phyloP scores from a whole-genome alignment of 2,329 filamentous ascomycete species.

The Ophiostoma quercus region DNA sequence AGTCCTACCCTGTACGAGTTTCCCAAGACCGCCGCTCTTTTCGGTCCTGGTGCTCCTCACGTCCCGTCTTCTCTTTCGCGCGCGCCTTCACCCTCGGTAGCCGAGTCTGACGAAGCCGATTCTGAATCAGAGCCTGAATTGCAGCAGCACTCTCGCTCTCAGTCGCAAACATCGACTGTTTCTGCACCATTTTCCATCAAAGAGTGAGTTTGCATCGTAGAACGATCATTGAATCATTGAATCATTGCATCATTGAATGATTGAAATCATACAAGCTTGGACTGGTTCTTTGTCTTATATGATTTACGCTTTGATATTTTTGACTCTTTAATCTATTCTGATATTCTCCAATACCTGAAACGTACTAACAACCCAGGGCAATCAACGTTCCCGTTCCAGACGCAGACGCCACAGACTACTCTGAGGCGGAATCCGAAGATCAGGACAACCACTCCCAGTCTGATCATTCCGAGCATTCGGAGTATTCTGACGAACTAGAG shows the following conservation, averaged over 20 bases:
- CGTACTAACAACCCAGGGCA: background rate
- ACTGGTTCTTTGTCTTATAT: background rate
- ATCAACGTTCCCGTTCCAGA: background rate
- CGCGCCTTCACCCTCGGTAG: slow-evolving; percentile 16
- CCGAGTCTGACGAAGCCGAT: background rate
- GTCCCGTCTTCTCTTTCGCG: slow-evolving; percentile 22
- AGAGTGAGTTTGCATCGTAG: slow-evolving; percentile 8
- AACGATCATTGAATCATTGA: background rate
- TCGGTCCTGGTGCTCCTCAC: slow-evolving; percentile 5
- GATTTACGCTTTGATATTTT: background rate
- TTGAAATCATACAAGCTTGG: background rate
- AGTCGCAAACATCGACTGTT: background rate
- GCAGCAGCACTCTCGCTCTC: background rate
- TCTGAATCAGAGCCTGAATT: background rate
- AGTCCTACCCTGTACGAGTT: slow-evolving; percentile 60
- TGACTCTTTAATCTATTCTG: background rate
- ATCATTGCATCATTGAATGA: background rate
- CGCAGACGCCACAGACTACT: background rate
- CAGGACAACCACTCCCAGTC: background rate
- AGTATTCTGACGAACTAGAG: background rate
- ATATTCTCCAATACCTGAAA: background rate
- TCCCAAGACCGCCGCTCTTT: slow-evolving; percentile 30
- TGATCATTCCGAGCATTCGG: background rate
- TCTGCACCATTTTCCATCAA: background rate
- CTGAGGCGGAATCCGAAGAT: background rate